A percentile compares a stretch with the other conserved stretches of the same genome.
phyloP scores from a whole-genome alignment of 2,329 filamentous ascomycete species.

The Beauveria sp. region DNA sequence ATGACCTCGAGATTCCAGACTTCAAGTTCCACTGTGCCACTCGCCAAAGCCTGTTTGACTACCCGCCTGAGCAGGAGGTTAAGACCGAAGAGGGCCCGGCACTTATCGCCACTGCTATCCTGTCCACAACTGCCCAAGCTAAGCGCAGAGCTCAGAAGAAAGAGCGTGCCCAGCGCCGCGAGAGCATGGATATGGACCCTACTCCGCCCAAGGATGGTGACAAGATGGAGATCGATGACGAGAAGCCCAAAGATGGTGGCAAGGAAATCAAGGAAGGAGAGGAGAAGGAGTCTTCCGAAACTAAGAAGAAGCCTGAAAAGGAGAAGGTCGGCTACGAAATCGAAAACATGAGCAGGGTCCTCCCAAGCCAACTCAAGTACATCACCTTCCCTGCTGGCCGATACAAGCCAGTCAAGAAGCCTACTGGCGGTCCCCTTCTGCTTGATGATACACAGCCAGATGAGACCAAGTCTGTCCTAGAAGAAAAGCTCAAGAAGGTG shows the following conservation, averaged over 20 bases:
- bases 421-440: conserved; percentile 89
- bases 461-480: conserved; percentile 72
- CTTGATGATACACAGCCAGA: conserved; percentile 75
- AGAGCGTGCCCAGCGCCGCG: conserved; percentile 77
- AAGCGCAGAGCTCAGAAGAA: conserved; percentile 92
- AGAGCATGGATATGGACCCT: conserved; percentile 92
- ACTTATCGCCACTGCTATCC: conserved; percentile 87
- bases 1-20: conserved; percentile 84
- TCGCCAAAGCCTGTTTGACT: conserved; percentile 91
- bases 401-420: conserved; percentile 87
- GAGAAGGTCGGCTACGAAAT: conserved; percentile 96
- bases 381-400: conserved; percentile 85
- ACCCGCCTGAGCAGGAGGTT: conserved; percentile 91
- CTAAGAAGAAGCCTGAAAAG: conserved; percentile 87
- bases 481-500: conserved; percentile 86
- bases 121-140: conserved; percentile 94
- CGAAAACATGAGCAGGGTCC: conserved; percentile 92
- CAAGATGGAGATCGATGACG: conserved; percentile 82
- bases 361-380: conserved; percentile 89
- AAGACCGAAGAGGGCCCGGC: conserved; percentile 91
- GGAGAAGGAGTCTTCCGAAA: conserved; percentile 45
- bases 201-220: conserved; percentile 57
- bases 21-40: conserved; percentile 97
- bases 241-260: conserved; percentile 45
- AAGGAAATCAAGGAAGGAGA: conserved; percentile 58